Base-by-base conservation (phyloP, 768 basidiomycete genomes). In the Suillus plorans region DNA sequence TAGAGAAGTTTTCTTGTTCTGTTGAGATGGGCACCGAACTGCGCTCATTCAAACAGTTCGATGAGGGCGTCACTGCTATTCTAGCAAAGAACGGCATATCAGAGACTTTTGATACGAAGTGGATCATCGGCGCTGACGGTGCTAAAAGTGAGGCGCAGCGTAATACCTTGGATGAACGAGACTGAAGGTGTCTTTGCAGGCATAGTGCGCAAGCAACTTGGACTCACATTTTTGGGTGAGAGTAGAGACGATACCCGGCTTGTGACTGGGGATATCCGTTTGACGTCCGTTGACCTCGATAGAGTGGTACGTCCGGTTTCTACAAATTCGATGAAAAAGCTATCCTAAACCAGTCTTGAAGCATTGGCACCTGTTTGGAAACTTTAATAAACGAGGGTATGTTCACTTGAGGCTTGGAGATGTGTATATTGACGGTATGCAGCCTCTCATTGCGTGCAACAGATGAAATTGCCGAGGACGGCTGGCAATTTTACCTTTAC, bases 281-380 rank as follows among this genome's bases (percentile, higher is more conserved):
- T 83, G 0, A 74, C 4, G 16, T 55, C 25, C 0, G 74, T 81
- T 44, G 81, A 79, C 5, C 68, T 83, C n/a, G 75, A 77, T 31
- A 68, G 72, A 25, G 76, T 79, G 63, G 81, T 81, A 60, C 50
- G 78, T 39, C 16, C n/a, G 0, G 16, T 31, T 36, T 10, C 6
- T 41, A n/a, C 7, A 2, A 22, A 42, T 13, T n/a, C n/a, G 10
- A 56, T 36, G 6, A 31, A 31, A 31, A 31, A 6, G 31, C 12
- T 13, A 13, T 39, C n/a, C 39, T n/a, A 12, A 8, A 36, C 18
- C 18, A 22, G 36, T 55, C 16, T 53, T 20, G 44, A 20, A 84
- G 82, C 71, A 76, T 62, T 83, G 81, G 81, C 82, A 83, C 66
- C 80, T 80, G 71, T 83, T 83, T 82, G 81, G 82, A 1, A 78